phyloP scores from a whole-genome alignment of 2,329 filamentous ascomycete genomes.

The Colletotrichum lentis region DNA sequence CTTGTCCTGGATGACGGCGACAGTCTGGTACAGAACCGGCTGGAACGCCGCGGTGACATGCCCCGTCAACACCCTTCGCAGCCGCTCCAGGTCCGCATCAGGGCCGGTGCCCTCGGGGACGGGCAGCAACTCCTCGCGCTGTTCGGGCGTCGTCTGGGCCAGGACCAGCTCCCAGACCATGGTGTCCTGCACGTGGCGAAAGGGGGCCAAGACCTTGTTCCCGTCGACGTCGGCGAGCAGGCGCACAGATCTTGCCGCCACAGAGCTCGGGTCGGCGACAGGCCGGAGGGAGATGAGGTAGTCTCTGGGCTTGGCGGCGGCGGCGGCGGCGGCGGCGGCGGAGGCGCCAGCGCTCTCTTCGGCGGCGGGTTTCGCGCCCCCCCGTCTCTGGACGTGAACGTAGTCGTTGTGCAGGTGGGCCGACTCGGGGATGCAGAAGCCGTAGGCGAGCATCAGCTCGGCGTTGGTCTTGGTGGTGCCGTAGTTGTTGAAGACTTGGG shows the following conservation, averaged over 20 bases:
- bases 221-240: slow-evolving; percentile 44
- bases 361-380: slow-evolving; percentile 42
- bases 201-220: slow-evolving; percentile 48
- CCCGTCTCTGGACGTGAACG: slow-evolving; percentile 62
- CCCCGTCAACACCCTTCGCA: slow-evolving; percentile 46
- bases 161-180: slow-evolving; percentile 61
- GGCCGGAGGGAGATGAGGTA: slow-evolving; percentile 64
- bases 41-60: slow-evolving; percentile 43
- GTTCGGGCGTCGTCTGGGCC: slow-evolving; percentile 49
- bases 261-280: slow-evolving; percentile 56
- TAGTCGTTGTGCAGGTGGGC: slow-evolving; percentile 66
- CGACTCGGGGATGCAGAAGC: slow-evolving; percentile 63
- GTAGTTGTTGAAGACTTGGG: slow-evolving; percentile 75
- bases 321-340: slow-evolving; percentile 41
- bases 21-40: slow-evolving; percentile 47
- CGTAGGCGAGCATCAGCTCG: slow-evolving; percentile 71
- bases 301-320: slow-evolving; percentile 44
- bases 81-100: slow-evolving; percentile 39
- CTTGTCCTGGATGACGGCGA: slow-evolving; percentile 55
- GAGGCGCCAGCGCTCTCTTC: slow-evolving; percentile 39
- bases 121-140: slow-evolving; percentile 43
- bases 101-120: slow-evolving; percentile 33
- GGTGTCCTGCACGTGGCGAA: slow-evolving; percentile 61
- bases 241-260: slow-evolving; percentile 55
- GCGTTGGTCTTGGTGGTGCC: slow-evolving; percentile 75